Percentiles rank a stretch among this genome's conserved stretches.
These are phyloP conservation scores for Phytopythium sindhum DNA, from an alignment of 352 stramenopile genomes.

Conservation along the genomic window DNA sequence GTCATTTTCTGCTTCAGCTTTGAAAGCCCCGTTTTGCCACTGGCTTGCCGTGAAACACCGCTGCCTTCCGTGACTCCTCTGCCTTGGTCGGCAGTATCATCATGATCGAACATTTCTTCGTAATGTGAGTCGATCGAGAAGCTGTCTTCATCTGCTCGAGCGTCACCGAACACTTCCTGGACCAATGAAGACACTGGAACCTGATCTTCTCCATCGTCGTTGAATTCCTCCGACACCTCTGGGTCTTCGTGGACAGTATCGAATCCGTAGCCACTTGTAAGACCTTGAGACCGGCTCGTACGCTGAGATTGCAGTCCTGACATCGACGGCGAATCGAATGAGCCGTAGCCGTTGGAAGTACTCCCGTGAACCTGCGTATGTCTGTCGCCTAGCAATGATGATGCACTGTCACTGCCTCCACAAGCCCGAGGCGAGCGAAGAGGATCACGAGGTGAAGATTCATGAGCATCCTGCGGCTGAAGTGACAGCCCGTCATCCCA, in stretches of 20 bases:
- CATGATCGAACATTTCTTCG: conserved; percentile 3
- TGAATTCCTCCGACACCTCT: conserved; percentile 2
- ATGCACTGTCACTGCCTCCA: background rate
- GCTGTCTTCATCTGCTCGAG: conserved; percentile 8
- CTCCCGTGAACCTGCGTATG: background rate
- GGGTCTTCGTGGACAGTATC: conserved; percentile 4
- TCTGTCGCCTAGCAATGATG: background rate
- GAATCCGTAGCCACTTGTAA: background rate
- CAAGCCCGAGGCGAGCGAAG: background rate
- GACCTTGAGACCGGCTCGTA: background rate
- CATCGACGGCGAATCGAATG: conserved; percentile 1
- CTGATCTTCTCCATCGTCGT: conserved; percentile 9
- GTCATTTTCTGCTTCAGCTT: conserved; percentile 24
- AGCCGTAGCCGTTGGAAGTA: background rate
- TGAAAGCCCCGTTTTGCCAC: conserved; percentile 7
- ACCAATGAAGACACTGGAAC: conserved; percentile 48
- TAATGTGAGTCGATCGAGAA: background rate
- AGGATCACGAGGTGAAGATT: background rate
- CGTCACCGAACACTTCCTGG: conserved; percentile 50
- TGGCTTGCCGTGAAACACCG: background rate
- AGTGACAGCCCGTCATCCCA: conserved; percentile 60
- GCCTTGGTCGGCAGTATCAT: background rate
- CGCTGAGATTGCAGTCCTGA: background rate
- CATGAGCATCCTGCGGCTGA: conserved; percentile 19
- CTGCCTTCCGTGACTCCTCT: background rate